Evolutionary conservation across 192 early-diverging fungal genomes (phyloP).

Genomic region (Haplosporangium gracile): DNA sequence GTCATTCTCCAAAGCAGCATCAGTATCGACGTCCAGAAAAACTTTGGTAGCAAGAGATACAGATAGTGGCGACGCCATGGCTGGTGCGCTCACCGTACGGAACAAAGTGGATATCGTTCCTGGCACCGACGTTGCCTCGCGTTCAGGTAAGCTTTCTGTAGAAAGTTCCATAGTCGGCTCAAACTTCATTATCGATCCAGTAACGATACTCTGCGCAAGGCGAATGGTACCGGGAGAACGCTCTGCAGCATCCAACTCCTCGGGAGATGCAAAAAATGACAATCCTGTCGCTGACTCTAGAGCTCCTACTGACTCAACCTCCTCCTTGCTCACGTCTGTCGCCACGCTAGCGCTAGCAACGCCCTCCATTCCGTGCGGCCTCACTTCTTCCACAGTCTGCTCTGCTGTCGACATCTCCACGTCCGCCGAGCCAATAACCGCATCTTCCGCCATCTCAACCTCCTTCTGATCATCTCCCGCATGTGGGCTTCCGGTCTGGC

Average conservation of each 20-base stretch:
- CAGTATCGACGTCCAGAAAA: not conserved
- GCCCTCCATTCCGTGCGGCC: not conserved
- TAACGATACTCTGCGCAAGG: slow-evolving; percentile 4
- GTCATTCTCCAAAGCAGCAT: not conserved
- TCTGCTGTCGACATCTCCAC: not conserved
- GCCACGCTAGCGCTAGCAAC: not conserved
- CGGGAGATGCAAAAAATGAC: slow-evolving; percentile 20
- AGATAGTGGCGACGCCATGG: not conserved
- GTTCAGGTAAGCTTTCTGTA: not conserved
- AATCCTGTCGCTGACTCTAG: slow-evolving; percentile 2
- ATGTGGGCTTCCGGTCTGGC: not conserved
- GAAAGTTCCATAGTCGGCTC: not conserved
- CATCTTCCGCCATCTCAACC: not conserved
- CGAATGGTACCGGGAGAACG: not conserved
- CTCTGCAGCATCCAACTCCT: not conserved
- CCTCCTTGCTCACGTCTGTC: not conserved
- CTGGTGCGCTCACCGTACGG: not conserved
- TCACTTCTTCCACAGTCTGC: not conserved
- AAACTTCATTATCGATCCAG: slow-evolving; percentile 11
- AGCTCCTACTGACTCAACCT: not conserved
- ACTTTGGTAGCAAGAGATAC: not conserved
- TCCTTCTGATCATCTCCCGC: not conserved
- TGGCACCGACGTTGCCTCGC: not conserved
- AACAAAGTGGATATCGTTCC: not conserved
- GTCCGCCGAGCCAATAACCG: not conserved